These are phyloP conservation scores for Tolypocladium nubicola DNA, from an alignment of 2,329 filamentous ascomycete species.

Conservation along the genomic window DNA sequence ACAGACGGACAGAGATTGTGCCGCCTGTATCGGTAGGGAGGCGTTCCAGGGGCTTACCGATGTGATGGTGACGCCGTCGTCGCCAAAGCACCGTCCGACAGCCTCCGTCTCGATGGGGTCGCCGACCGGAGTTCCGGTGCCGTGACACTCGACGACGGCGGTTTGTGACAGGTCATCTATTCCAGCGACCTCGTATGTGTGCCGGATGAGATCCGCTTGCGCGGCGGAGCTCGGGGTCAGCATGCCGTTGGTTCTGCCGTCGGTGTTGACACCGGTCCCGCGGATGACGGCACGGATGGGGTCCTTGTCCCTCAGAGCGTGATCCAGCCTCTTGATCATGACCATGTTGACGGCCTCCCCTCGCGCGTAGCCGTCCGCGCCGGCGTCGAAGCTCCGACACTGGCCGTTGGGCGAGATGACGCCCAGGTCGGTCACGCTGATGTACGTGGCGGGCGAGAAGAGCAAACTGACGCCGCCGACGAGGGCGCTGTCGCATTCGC, in stretches of 20 bases:
- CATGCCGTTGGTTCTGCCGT: slow-evolving; percentile 29
- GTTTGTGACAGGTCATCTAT: slow-evolving; percentile 6
- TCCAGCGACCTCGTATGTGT: slow-evolving; percentile 14
- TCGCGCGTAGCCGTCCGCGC: slow-evolving; percentile 29
- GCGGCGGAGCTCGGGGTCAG: slow-evolving; percentile 21
- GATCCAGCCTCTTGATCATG: slow-evolving; percentile 28
- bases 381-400: slow-evolving; percentile 17
- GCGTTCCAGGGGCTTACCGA: slow-evolving; percentile 7
- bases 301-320: slow-evolving; percentile 24
- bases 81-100: slow-evolving; percentile 16
- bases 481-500: slow-evolving; percentile 13
- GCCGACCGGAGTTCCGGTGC: slow-evolving; percentile 26
- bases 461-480: slow-evolving; percentile 13
- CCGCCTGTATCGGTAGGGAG: too few species aligned
- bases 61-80: slow-evolving; percentile 8
- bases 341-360: slow-evolving; percentile 26
- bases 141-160: slow-evolving; percentile 9
- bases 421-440: slow-evolving; percentile 2
- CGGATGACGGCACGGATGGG: slow-evolving; percentile 11
- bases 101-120: slow-evolving; percentile 26
- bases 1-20: not conserved
- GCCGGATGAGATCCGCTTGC: slow-evolving; percentile 19
- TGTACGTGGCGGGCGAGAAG: slow-evolving; percentile 6
- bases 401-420: slow-evolving; percentile 12
- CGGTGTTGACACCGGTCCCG: slow-evolving; percentile 19